Evolutionary conservation across 768 basidiomycete species (phyloP), one percentile per base, ranked within the genome.

Genomic region (Lactarius evosmus): DNA sequence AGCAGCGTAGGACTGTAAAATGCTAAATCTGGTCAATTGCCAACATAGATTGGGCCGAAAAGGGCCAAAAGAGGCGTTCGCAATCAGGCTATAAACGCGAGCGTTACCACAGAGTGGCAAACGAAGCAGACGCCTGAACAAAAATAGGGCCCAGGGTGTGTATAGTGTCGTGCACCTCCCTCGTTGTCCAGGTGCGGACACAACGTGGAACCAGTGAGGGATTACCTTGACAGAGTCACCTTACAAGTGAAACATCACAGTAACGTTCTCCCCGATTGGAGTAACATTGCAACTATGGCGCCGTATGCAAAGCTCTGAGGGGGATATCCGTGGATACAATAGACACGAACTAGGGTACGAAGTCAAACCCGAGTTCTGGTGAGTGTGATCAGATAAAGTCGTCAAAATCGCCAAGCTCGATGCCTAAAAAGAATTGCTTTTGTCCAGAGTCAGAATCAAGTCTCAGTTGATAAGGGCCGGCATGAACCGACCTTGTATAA

Each of bases 401-500:
- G 9, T 85, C 84, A 68, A 86, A 85, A 30, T 77, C 82, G 7
- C 79, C 78, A 77, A 88, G 72, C 60, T 86, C 85, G 54, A 87
- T 80, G 61, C 79, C 82, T 65, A 79, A 83, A 69, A 87, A 82
- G 71, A 85, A 87, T 60, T 72, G 72, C 72, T 72, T 34, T 60
- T 14, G 32, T n/a, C 55, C 27, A 60, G 3, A 49, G 22, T 25
- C 12, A 49, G 25, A 17, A 25, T 58, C 61, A 65, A 30, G 11
- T 32, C 16, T 27, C n/a, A 30, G 19, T 51, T 40, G 53, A 14
- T 19, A 51, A 41, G 36, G 7, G 46, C 25, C 64, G n/a, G 22
- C 30, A 22, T 49, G 50, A 25, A 67, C 72, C 38, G 60, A 91
- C 91, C 80, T 95, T 95, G 70, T 92, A 89, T 62, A 94, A 66